Base-by-base conservation (phyloP, 306 rosid species). In the Fagus sylvatica region DNA sequence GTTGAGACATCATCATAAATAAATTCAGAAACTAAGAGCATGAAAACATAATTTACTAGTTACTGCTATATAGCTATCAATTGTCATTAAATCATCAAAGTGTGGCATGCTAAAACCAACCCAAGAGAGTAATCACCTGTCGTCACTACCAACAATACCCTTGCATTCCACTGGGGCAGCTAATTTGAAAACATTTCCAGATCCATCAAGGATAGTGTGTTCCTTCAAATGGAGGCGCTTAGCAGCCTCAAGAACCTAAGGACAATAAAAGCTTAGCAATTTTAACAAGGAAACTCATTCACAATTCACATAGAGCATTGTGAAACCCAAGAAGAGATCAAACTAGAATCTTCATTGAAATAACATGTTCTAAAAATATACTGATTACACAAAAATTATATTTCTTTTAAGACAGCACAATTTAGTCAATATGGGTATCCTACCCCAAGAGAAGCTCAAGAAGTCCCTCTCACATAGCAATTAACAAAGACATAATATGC, bases 161-260 rank as follows among this genome's bases (percentile, higher is more conserved):
- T 96, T 96, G 91, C 98, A 93, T 84, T 96, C 99, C 78, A 96
- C 99, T 0, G 99, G 99, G 40, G 99, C 99, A 85, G 98, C 98
- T 83, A 96, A 90, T 71, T 91, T 93, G 86, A 90, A 88, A 83
- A 77, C 88, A 83, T 90, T 89, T 66, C 93, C 99, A 81, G 96
- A 91, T 84, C 93, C 99, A 86, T 96, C 99, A 77, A 84, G 84
- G 74, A 93, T 97, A 0, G 84, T 71, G 78, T 96, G 99, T 77
- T 96, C 99, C 81, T 96, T 96, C 81, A 96, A 74, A 89, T 93
- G 97, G 86, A 96, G 94, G 53, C 87, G 89, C 77, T 91, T 93
- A 39, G 99, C 97, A 79, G 98, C 99, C 82, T 96, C 96, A 36
- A 91, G 84, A 76, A 93, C 98, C 98, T 96, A 79, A 72, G 53